Percentiles rank a stretch among this genome's conserved stretches.
Conservation (phyloP, 2,329 filamentous ascomycete species). For the Trichoderma polysporum region DNA sequence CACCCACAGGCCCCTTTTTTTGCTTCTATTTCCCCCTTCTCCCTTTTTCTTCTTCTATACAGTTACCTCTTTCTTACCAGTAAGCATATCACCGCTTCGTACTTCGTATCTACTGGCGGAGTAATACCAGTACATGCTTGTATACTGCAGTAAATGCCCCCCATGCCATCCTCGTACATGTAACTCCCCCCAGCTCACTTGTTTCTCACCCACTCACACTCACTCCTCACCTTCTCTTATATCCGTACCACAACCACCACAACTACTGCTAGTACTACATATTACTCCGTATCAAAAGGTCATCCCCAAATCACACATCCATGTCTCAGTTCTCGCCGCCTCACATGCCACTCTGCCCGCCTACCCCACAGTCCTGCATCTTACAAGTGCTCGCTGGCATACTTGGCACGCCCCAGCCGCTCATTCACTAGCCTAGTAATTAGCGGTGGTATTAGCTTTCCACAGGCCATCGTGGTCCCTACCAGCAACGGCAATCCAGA, state of each 20-base stretch:
- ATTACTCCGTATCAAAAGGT: not conserved
- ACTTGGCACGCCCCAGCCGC: not conserved
- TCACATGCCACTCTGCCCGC: conserved; percentile 13
- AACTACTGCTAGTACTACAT: too few relatives aligned
- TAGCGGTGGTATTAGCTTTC: not conserved
- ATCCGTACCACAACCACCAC: not conserved
- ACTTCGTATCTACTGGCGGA: not conserved
- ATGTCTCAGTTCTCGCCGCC: conserved; percentile 6
- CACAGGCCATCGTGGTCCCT: not conserved
- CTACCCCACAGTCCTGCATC: conserved; percentile 10
- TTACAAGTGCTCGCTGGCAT: conserved; percentile 12
- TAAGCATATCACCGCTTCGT: not conserved
- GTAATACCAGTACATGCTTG: too few relatives aligned
- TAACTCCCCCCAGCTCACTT: not conserved
- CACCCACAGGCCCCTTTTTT: not conserved
- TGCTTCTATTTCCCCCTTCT: not conserved
- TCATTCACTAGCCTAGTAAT: not conserved
- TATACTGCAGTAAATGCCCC: too few relatives aligned
- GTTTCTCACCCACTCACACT: not conserved
- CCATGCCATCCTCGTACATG: too few relatives aligned
- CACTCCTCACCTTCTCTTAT: not conserved
- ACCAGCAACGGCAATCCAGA: not conserved
- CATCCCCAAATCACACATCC: not conserved
- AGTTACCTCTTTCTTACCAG: not conserved
- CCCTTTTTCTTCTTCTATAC: not conserved